Evolutionary conservation across 2,329 filamentous ascomycete genomes (phyloP), one percentile per base, ranked within the genome.

Genomic region (Hirsutella thompsonii): DNA sequence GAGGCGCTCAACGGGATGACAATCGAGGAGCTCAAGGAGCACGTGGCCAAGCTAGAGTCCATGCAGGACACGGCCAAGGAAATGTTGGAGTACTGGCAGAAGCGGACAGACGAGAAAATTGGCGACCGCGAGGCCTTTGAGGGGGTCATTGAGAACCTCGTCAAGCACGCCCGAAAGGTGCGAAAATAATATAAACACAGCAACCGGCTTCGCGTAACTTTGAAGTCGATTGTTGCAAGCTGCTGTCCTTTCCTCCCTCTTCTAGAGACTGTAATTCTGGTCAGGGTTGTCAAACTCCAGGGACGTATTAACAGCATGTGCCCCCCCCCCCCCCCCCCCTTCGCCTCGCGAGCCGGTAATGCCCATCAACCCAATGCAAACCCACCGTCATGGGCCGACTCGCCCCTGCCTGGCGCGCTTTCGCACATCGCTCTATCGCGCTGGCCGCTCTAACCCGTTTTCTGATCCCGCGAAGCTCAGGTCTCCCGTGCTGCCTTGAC

Each of bases 41-140:
- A 96, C 55, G 70, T 93, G 2, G 62, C 66, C 39, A 78, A 73
- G 48, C 61, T 95, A 8, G 72, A 86, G 54, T 74, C 71, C 10
- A 68, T 89, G 60, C 79, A 85, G 45, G 69, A 67, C n/a, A 70
- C 74, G 19, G 86, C 87, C 3, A 83, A 81, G 42, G 76, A 85
- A 44, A 79, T 89, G 32, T 67, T 95, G 40, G 83, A 87, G 49
- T 94, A 90, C 57, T 96, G 90, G 90, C 74, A 85, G 51, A 84
- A 85, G 66, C 70, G 80, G 52, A 81, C 83, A 40, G 89, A 94
- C 56, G 87, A 88, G 51, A 86, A 90, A 52, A 67, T 94, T 48
- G 85, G 85, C 33, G 90, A 96, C 56, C 81, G 92, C 51, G 90
- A 95, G 57, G 86, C 88, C 3, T 92, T 95, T 58, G 90, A 96